phyloP scores from a whole-genome alignment of 2,329 filamentous ascomycete species.

The Colletotrichum phormii region DNA sequence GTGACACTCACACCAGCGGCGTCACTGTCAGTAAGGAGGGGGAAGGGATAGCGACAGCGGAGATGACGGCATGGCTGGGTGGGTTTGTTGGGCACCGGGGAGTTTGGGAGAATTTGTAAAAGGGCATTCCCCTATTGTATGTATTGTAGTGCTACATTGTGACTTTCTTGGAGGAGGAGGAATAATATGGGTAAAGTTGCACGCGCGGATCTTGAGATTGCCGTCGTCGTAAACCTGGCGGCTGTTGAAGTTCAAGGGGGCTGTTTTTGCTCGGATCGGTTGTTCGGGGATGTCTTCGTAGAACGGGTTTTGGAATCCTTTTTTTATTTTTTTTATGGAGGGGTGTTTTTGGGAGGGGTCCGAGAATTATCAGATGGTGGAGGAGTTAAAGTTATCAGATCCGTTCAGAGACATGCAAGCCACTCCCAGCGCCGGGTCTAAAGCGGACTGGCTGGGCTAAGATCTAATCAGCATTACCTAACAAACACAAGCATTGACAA shows the following conservation, averaged over 20 bases:
- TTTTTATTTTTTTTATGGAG: not conserved
- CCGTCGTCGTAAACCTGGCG: too few relatives aligned
- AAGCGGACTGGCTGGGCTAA: slow-evolving; percentile 11
- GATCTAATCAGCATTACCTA: slow-evolving; percentile 19
- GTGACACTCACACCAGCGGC: not conserved
- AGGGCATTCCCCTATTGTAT: slow-evolving; percentile 4
- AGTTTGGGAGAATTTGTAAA: slow-evolving; percentile 4
- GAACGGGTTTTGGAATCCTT: not conserved
- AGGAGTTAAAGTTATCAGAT: slow-evolving; percentile 41
- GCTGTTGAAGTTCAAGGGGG: not conserved
- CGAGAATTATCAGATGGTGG: slow-evolving; percentile 35
- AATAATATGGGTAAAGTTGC: not conserved
- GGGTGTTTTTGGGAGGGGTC: not conserved
- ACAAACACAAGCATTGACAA: not conserved
- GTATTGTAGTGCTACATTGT: slow-evolving; percentile 8
- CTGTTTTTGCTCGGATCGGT: not conserved
- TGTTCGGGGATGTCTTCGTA: not conserved
- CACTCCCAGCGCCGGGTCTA: slow-evolving; percentile 18
- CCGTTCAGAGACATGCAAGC: slow-evolving; percentile 31
- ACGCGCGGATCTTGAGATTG: too few relatives aligned
- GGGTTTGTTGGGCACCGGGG: not conserved
- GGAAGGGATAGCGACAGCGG: slow-evolving; percentile 1
- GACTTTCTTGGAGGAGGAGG: not conserved
- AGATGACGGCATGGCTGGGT: slow-evolving; percentile 32
- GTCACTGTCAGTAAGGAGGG: not conserved